Conservation (phyloP, 768 basidiomycete species). For the Tylopilus intermedius region DNA sequence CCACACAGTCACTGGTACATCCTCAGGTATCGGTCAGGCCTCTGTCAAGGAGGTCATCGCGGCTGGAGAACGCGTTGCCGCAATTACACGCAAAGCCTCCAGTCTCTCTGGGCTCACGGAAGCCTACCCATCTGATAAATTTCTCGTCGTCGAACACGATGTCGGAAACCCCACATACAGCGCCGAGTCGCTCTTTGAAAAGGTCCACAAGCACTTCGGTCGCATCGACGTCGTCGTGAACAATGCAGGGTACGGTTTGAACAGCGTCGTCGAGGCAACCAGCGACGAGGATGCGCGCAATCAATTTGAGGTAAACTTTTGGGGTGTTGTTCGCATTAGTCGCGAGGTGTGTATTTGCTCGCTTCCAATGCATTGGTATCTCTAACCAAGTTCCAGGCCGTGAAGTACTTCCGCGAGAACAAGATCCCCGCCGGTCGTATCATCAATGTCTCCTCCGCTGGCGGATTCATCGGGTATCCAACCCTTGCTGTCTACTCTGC, state of each 20-base stretch:
- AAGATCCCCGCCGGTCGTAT: constrained; percentile 22
- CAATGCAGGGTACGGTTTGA: constrained; percentile 28
- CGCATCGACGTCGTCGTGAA: constrained; percentile 32
- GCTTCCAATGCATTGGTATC: background rate
- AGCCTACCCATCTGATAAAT: constrained; percentile 14
- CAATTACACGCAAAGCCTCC: constrained; percentile 24
- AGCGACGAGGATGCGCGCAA: constrained; percentile 23
- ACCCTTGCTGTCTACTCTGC: constrained; percentile 19
- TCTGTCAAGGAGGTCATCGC: constrained; percentile 25
- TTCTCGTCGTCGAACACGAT: constrained; percentile 29
- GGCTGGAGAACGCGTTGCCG: constrained; percentile 27
- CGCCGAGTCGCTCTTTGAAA: constrained; percentile 17
- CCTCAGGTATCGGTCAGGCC: constrained; percentile 35
- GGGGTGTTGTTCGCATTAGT: constrained; percentile 25
- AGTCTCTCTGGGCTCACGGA: constrained; percentile 15
- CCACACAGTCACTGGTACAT: constrained; percentile 37
- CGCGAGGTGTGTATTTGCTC: constrained; percentile 14
- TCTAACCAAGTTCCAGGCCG: constrained; percentile 11
- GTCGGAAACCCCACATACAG: constrained; percentile 23
- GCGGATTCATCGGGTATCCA: constrained; percentile 16
- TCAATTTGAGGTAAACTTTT: constrained; percentile 33
- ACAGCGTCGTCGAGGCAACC: constrained; percentile 24
- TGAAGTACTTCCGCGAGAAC: constrained; percentile 30
- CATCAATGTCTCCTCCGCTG: constrained; percentile 20
- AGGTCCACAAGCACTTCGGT: constrained; percentile 23